phyloP scores from a whole-genome alignment of 176 grass and related monocot genomes.

The Carex myosuroides region DNA sequence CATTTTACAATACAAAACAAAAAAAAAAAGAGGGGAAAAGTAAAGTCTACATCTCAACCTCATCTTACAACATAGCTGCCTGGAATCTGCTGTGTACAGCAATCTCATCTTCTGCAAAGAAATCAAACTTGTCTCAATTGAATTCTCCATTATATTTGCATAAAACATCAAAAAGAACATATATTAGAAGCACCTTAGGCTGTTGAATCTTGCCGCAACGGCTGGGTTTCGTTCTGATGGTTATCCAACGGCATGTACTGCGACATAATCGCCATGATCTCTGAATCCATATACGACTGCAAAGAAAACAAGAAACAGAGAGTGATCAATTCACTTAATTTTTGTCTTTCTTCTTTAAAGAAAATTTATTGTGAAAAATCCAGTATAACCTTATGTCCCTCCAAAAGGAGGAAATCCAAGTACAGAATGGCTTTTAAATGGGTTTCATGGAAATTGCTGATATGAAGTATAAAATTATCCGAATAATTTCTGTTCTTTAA shows the following conservation, averaged over 20 bases:
- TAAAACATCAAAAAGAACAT: neutral
- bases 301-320: neutral
- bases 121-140: neutral
- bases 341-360: neutral
- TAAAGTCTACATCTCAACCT: neutral
- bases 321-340: neutral
- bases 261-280: slow-evolving; percentile 99
- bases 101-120: slow-evolving; percentile 9
- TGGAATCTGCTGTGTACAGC: neutral
- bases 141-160: neutral
- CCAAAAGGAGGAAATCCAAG: neutral
- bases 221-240: slow-evolving; percentile 62
- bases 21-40: neutral
- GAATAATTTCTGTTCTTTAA: neutral
- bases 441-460: neutral
- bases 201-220: slow-evolving; percentile 51
- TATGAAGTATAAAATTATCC: neutral
- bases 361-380: neutral
- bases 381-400: neutral
- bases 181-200: slow-evolving; percentile 29
- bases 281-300: slow-evolving; percentile 97
- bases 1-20: neutral
- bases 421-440: neutral
- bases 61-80: neutral
- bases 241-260: slow-evolving; percentile 98